A percentile compares a stretch with the other conserved stretches of the same genome.
Evolutionary conservation across 441 rosid species (phyloP).

Genomic region (Cnidoscolus chayamansa): DNA sequence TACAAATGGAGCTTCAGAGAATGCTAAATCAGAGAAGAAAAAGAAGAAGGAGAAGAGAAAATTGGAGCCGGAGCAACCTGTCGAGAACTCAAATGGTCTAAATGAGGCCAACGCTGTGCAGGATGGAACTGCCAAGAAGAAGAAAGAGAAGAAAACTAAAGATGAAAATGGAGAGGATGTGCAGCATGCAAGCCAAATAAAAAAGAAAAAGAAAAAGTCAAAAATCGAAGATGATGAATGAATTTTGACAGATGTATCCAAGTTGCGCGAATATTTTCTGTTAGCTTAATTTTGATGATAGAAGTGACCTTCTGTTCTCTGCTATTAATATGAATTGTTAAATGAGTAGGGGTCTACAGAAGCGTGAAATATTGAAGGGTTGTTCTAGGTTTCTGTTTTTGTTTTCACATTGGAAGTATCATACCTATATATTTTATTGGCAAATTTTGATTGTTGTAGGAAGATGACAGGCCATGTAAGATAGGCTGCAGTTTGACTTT

Average conservation of each 20-base stretch:
- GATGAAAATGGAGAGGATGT: constrained; percentile 32
- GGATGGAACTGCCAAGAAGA: constrained; percentile 43
- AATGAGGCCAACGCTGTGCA: constrained; percentile 22
- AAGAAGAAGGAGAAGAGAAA: constrained; percentile 56
- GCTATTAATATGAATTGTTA: constrained; percentile 5
- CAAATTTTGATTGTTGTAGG: background rate
- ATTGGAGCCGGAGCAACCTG: constrained; percentile 30
- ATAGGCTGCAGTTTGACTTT: background rate
- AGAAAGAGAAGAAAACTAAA: constrained; percentile 54
- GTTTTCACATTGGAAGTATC: background rate
- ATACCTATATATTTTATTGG: background rate
- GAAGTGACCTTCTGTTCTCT: constrained; percentile 5
- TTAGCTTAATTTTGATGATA: constrained; percentile 9
- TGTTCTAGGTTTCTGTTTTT: background rate
- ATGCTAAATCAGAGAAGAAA: constrained; percentile 57
- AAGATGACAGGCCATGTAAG: background rate
- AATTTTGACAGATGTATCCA: constrained; percentile 5
- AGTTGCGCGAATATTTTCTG: background rate
- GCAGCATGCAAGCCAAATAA: constrained; percentile 27
- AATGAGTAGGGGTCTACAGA: background rate
- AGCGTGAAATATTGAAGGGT: background rate
- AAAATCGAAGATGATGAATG: constrained; percentile 33
- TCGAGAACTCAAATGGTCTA: constrained; percentile 25
- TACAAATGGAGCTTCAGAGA: constrained; percentile 36
- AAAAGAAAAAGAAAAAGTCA: constrained; percentile 55